phyloP scores from a whole-genome alignment of 2,329 filamentous ascomycete genomes.

The Talaromyces sp. region DNA sequence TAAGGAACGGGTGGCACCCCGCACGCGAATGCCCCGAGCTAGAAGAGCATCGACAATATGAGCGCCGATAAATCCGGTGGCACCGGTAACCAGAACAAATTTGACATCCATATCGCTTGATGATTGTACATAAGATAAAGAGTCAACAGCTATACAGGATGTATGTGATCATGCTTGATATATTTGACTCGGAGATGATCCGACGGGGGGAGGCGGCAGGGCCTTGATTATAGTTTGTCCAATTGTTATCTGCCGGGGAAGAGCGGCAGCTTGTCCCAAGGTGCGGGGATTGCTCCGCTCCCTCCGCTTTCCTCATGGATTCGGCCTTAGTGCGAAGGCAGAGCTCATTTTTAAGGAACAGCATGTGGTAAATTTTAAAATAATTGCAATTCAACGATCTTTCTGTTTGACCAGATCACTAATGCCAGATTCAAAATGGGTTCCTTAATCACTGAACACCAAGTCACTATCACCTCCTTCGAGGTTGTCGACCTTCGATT shows the following conservation, averaged over 20 bases:
- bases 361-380: background rate
- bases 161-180: background rate
- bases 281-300: background rate
- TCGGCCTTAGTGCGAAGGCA: background rate
- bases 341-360: background rate
- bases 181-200: conserved; percentile 3
- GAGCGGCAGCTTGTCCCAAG: background rate
- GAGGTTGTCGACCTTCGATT: conserved; percentile 71
- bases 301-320: background rate
- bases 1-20: conserved; percentile 17
- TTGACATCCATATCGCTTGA: conserved; percentile 1
- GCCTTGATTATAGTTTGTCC: background rate
- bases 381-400: background rate
- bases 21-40: conserved; percentile 18
- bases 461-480: conserved; percentile 88
- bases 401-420: background rate
- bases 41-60: conserved; percentile 23
- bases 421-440: background rate
- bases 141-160: background rate
- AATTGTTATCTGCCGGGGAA: background rate
- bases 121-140: background rate
- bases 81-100: conserved; percentile 25
- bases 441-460: conserved; percentile 29
- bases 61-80: conserved; percentile 29
- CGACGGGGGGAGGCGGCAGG: conserved; percentile 8